Base-by-base conservation (phyloP, 2,329 filamentous ascomycete species). In the Fonsecaea nubica region DNA sequence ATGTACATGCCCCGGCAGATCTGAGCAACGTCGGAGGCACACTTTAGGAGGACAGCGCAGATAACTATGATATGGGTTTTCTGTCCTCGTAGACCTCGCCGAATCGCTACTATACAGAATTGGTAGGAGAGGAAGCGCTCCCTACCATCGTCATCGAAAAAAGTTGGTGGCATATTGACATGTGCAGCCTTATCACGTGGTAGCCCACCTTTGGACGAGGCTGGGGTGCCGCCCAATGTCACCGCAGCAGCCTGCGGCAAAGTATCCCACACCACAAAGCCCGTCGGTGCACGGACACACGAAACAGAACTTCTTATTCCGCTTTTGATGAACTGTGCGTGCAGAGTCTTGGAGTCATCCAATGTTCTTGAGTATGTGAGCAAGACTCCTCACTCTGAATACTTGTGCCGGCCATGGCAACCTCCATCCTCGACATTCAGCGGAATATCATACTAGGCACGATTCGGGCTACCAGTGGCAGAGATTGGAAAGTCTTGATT, bases 401-500 rank as follows among this genome's bases (percentile, higher is more conserved):
- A 36, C 35, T 61, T 50, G 40, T 48, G 50, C 63, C 60, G 83
- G 89, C 79, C 75, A 97, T 97, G 92, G 90, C 88, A 75, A 84
- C 90, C 79, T 96, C 93, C 71, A 87, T 93, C 75, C 90, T 97
- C 76, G 89, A 93, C 76, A 89, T 93, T 75, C 92, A 96, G 84
- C 90, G 89, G 76, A 74, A 75, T 66, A 65, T 69, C 62, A 70
- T 67, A 67, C 70, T 72, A 70, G 67, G 66, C 67, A 69, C 61
- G 53, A 69, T 72, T 59, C 66, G 62, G 45, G 67, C 70, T 38
- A 71, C 74, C 62, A 72, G 74, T 58, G 73, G 74, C 75, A 70
- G 77, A 72, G 68, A 73, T 93, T 99, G 95, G 95, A 99, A 98
- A 87, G 92, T 97, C 72, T 83, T 99, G 73, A 90, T 99, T 61